These are phyloP conservation scores for Gossypium aridum DNA, from an alignment of 441 rosid species.

Conservation along the genomic window DNA sequence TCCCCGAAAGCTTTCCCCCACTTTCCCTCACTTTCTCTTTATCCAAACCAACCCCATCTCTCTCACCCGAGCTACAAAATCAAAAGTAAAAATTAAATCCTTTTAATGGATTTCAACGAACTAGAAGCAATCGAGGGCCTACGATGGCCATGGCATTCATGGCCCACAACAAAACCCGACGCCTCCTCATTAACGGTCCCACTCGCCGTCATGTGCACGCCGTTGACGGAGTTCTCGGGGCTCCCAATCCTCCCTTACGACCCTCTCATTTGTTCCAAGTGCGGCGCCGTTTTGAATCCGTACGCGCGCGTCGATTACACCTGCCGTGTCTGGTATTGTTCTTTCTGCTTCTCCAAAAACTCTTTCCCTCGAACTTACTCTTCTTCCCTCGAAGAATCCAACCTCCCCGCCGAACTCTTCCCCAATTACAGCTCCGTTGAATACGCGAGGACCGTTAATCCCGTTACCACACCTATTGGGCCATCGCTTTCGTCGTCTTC, in stretches of 20 bases:
- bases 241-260: slow-evolving; percentile 83
- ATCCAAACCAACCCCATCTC: background rate
- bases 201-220: slow-evolving; percentile 70
- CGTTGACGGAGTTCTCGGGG: slow-evolving; percentile 68
- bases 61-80: background rate
- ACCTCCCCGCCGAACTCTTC: slow-evolving; percentile 91
- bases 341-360: slow-evolving; percentile 63
- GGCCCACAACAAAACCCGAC: slow-evolving; percentile 69
- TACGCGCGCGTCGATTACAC: slow-evolving; percentile 81
- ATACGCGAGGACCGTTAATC: slow-evolving; percentile 26
- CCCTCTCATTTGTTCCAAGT: slow-evolving; percentile 57
- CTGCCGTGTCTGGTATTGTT: slow-evolving; percentile 79
- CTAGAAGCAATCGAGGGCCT: slow-evolving; percentile 87
- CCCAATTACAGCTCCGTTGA: slow-evolving; percentile 90
- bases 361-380: slow-evolving; percentile 67
- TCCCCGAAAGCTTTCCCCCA: background rate
- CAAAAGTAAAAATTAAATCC: background rate
- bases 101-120: slow-evolving; percentile 77
- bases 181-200: slow-evolving; percentile 58
- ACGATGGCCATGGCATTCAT: slow-evolving; percentile 93
- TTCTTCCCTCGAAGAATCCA: slow-evolving; percentile 56
- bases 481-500: slow-evolving; percentile 35
- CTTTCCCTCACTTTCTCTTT: slow-evolving; percentile 4
- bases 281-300: slow-evolving; percentile 73
- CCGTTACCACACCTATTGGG: slow-evolving; percentile 23